phyloP scores from a whole-genome alignment of 257 asterid genomes.

The Knoxia roxburghii region DNA sequence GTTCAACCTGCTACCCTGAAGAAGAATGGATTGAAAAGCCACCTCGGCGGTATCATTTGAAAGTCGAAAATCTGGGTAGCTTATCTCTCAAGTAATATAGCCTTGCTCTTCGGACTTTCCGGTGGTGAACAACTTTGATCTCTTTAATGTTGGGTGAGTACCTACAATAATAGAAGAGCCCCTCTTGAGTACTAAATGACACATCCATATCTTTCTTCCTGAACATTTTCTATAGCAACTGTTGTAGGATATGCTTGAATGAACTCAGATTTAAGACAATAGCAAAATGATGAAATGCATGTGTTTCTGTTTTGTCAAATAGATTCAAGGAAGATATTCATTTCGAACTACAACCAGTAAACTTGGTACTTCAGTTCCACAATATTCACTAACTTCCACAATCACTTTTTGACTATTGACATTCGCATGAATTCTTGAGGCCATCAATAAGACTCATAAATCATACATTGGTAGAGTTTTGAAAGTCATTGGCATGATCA shows the following conservation, averaged over 20 bases:
- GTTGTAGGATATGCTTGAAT: neutral
- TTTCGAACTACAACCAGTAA: neutral
- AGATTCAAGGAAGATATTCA: neutral
- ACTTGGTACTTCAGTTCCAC: neutral
- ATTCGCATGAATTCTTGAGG: neutral
- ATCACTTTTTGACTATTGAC: neutral
- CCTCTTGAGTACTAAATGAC: conserved; percentile 5
- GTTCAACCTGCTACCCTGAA: neutral
- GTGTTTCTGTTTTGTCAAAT: neutral
- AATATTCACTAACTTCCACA: neutral
- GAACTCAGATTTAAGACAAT: neutral
- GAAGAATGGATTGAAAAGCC: neutral
- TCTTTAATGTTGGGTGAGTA: no score
- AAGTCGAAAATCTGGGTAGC: conserved; percentile 85
- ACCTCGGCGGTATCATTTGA: conserved; percentile 63
- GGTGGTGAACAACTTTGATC: no score
- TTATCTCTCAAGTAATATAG: no score
- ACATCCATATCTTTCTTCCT: no score
- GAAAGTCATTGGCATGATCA: no score
- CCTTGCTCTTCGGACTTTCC: no score
- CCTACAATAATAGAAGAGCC: conserved; percentile 39
- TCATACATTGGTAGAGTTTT: neutral
- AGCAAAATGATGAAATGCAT: no score
- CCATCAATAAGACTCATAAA: neutral
- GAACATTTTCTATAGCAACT: neutral